Percentiles rank a stretch among this genome's conserved stretches.
Evolutionary conservation across 139 green algal species (phyloP).

Genomic region (Limnomonas spitsbergensis): DNA sequence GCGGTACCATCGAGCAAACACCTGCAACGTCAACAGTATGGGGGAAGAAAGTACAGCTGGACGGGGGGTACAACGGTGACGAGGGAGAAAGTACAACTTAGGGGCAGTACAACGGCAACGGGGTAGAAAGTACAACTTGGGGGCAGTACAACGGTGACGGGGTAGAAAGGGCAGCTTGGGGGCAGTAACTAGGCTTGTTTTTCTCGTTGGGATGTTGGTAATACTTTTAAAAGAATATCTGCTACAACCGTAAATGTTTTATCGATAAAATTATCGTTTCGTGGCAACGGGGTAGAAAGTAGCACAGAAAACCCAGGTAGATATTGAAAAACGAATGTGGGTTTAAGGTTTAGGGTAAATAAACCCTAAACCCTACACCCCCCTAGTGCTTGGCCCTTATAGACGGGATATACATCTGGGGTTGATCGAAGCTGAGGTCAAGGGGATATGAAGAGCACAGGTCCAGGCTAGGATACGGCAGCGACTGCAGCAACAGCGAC

Average conservation of each 20-base stretch:
- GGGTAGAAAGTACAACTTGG: neutral
- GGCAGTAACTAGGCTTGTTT: too few relatives aligned
- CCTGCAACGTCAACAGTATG: constrained; percentile 51
- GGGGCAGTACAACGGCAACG: neutral
- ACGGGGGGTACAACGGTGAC: neutral
- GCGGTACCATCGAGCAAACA: constrained; percentile 91
- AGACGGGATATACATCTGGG: neutral
- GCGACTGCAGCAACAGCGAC: neutral
- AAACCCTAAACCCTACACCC: neutral
- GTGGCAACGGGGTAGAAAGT: too few relatives aligned
- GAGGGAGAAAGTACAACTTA: neutral
- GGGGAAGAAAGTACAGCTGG: neutral
- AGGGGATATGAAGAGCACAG: neutral
- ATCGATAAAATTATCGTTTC: too few relatives aligned
- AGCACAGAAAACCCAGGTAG: too few relatives aligned
- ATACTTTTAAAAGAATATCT: too few relatives aligned
- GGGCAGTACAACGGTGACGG: neutral
- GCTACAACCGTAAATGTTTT: too few relatives aligned
- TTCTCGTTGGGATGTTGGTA: too few relatives aligned
- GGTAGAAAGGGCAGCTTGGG: too few relatives aligned
- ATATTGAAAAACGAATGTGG: too few relatives aligned
- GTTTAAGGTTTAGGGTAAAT: too few relatives aligned
- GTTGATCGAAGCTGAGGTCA: neutral
- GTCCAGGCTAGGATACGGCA: neutral
- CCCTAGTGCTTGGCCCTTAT: neutral